Evolutionary conservation across 768 basidiomycete genomes (phyloP).

Genomic region (Mycena leptocephala): DNA sequence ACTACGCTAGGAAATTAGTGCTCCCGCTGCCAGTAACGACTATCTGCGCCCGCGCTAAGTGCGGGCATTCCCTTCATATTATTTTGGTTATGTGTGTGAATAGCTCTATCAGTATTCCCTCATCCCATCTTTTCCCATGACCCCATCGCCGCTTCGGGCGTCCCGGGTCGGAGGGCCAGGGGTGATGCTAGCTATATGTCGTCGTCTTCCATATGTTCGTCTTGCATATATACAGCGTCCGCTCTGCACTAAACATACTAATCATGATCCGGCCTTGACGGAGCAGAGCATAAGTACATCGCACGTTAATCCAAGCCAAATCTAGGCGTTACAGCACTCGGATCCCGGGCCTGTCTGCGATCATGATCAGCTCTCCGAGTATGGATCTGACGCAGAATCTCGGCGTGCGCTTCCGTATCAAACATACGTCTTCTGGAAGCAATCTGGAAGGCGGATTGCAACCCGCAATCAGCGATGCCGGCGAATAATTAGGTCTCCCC

Average conservation of each 20-base stretch:
- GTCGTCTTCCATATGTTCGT: too few species aligned
- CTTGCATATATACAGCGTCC: too few species aligned
- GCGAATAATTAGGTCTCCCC: neutral
- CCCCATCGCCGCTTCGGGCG: neutral
- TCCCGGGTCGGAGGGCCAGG: neutral
- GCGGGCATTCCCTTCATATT: neutral
- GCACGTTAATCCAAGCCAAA: constrained; percentile 1
- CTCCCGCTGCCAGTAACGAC: neutral
- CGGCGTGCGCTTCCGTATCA: neutral
- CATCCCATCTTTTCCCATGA: neutral
- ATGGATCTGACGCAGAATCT: neutral
- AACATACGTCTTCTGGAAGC: neutral
- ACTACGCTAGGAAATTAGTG: neutral
- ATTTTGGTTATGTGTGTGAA: neutral
- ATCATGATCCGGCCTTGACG: constrained; percentile 9
- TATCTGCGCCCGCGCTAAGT: neutral
- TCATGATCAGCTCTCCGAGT: neutral
- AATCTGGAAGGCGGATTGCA: neutral
- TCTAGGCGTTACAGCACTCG: constrained; percentile 4
- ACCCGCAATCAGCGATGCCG: constrained; percentile 19
- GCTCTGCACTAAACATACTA: neutral
- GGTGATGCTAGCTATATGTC: neutral
- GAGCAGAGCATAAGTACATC: neutral
- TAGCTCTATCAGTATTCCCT: neutral
- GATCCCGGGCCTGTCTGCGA: neutral